Evolutionary conservation across 108 stramenopile species (phyloP), one percentile per base, ranked within the genome.

Genomic region (Fragilaria crotonensis): DNA sequence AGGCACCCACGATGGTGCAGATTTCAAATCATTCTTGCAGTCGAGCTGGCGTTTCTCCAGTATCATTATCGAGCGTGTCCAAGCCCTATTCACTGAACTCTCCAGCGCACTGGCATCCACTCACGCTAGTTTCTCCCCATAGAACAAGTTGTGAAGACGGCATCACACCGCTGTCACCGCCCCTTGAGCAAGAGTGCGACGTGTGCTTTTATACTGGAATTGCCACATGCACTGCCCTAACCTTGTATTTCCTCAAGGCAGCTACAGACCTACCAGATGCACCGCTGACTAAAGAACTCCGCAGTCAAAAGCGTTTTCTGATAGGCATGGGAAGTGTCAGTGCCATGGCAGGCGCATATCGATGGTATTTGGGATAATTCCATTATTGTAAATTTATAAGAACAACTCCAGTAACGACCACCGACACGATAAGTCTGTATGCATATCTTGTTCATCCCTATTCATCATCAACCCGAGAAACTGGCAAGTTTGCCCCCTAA

Each of bases 191-290:
- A 52, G 73, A 80, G 2, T 87, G 86, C 56, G 52, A 58, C 22
- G 62, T 67, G 7, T 87, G 87, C 52, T 48, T 82, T 36, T 84
- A 78, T 48, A 84, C 87, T 0, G 87, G 87, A 30, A 69, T 88
- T 28, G 65, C 60, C 5, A 82, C 83, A 3, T 88, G 83, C 51
- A 49, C 65, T 20, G 87, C 81, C 0, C 64, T 88, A 14, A 76
- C 87, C 22, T 69, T 72, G 2, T 84, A 84, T 56, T 88, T 84
- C 75, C 44, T 66, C 17, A 68, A 83, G 32, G 57, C 83, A 30
- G 87, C 77, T 1, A 69, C 75, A 48, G 72, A 81, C 17, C 52
- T 70, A 22, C 63, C 60, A 20, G 59, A 70, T 26, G 4, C 45
- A 4, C n/a, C 50, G 31, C 17, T 51, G 20, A 61, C 33, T n/a